Conservation (phyloP, 2,329 filamentous ascomycete species). For the Colletotrichum paranaense region DNA sequence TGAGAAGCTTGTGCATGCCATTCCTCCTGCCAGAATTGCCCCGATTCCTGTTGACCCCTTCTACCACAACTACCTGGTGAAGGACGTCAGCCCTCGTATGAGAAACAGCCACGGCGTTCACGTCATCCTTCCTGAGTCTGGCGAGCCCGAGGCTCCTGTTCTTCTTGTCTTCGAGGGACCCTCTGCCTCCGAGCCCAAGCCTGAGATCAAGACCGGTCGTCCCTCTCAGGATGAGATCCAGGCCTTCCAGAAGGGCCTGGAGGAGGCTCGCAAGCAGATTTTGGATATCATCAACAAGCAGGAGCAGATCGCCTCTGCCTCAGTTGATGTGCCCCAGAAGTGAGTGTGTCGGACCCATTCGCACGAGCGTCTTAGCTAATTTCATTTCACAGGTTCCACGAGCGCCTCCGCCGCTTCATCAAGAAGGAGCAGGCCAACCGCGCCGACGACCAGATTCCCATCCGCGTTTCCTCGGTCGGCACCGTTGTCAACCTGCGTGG, state of each 20-base stretch:
- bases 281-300: conserved; percentile 69
- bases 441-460: conserved; percentile 67
- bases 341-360: conserved; percentile 42
- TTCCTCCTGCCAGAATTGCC: conserved; percentile 78
- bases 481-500: conserved; percentile 80
- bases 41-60: conserved; percentile 79
- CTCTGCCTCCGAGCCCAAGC: conserved; percentile 34
- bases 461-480: conserved; percentile 69
- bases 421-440: conserved; percentile 71
- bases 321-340: conserved; percentile 70
- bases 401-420: conserved; percentile 72
- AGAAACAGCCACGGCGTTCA: conserved; percentile 79
- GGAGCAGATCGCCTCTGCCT: conserved; percentile 61
- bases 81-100: conserved; percentile 71
- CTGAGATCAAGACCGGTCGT: conserved; percentile 37
- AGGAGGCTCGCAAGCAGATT: conserved; percentile 68
- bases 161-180: conserved; percentile 81
- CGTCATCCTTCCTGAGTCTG: conserved; percentile 75
- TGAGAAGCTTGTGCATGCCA: conserved; percentile 76
- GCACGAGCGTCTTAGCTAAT: conserved; percentile 40
- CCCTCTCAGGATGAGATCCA: conserved; percentile 55
- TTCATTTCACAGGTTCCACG: conserved; percentile 61
- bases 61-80: conserved; percentile 79
- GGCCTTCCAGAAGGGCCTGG: conserved; percentile 65
- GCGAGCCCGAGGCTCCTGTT: conserved; percentile 69